Base-by-base conservation (phyloP, 768 basidiomycete genomes). In the Termitomyces sp. region DNA sequence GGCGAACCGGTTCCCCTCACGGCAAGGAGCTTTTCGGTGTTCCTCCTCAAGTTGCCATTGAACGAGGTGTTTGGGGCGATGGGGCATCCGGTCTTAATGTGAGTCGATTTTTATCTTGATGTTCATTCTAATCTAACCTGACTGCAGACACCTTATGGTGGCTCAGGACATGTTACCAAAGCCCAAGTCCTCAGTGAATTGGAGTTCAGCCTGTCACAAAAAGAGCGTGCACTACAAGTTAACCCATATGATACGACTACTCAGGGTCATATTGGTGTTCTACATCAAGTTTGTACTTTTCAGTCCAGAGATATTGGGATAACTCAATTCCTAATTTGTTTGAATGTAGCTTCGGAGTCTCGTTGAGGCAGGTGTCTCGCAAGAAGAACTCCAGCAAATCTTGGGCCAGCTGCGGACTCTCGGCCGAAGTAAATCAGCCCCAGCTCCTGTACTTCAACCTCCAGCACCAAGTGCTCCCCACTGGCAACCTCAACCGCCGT, bases 21-120 rank as follows among this genome's bases (percentile, higher is more conserved):
- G 84, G 90, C 36, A 83, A 83, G 53, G 91, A 95, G 67, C 77
- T 99, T 1, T 99, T 98, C 68, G 90, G 94, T 44, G 73, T 82
- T 30, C 82, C 82, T 2, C 81, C 90, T 20, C 94, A 98, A 69
- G 74, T 84, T 44, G 82, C 86, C 16, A 90, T 98, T 60, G 97
- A 98, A 71, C 80, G 85, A 20, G 86, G 87, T 36, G 83, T 93
- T 33, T 93, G 91, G 88, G 87, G 85, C 30, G 79, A 81, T 35
- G 78, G 79, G 50, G 76, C 76, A 16, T 63, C 74, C 24, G 70
- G 69, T 50, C 59, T 65, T 16, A 75, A 72, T 35, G 81, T 82
- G 65, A 63, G 80, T 7, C 38, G 18, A 20, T 42, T 75, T 38
- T 33, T 13, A 58, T 24, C 49, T 44, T 40, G 49, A 51, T n/a